Evolutionary conservation across 2,329 filamentous ascomycete species (phyloP).

Genomic region (Penicillium sp.): DNA sequence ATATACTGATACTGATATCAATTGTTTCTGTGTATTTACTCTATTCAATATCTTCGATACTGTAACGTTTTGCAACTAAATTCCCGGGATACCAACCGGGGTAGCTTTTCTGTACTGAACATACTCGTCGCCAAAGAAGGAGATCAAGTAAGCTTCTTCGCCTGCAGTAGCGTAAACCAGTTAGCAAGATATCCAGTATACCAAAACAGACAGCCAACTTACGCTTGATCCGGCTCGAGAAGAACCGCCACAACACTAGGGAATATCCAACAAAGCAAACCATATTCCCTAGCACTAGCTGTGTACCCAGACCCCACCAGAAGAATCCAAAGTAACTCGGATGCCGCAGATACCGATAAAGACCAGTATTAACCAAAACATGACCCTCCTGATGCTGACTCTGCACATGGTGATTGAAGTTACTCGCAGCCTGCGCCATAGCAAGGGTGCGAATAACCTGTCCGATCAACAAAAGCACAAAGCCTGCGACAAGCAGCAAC

Average conservation of each 20-base stretch:
- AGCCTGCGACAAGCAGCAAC: slow-evolving; percentile 53
- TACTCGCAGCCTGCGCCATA: slow-evolving; percentile 84
- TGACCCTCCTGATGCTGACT: slow-evolving; percentile 68
- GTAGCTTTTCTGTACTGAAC: slow-evolving; percentile 69
- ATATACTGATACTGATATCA: not conserved
- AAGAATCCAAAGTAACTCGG: slow-evolving; percentile 98
- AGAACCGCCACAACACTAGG: slow-evolving; percentile 81
- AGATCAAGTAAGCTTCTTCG: slow-evolving; percentile 75
- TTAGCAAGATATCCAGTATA: not conserved
- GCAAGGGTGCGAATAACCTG: slow-evolving; percentile 76
- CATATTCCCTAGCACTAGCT: slow-evolving; percentile 82
- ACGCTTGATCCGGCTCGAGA: slow-evolving; percentile 68
- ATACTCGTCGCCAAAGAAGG: slow-evolving; percentile 86
- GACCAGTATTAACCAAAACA: slow-evolving; percentile 74
- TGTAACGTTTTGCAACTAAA: slow-evolving; percentile 35
- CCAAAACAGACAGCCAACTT: slow-evolving; percentile 33
- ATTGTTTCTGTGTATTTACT: not conserved
- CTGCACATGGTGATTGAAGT: slow-evolving; percentile 89
- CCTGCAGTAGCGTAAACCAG: slow-evolving; percentile 43
- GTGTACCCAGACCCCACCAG: slow-evolving; percentile 96
- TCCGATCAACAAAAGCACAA: slow-evolving; percentile 65
- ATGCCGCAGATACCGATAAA: slow-evolving; percentile 76
- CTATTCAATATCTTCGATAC: not conserved
- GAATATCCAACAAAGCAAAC: slow-evolving; percentile 74
- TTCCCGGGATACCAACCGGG: slow-evolving; percentile 77